Evolutionary conservation across 208 protist species (phyloP).

Genomic region (Phytomonas serpens): DNA sequence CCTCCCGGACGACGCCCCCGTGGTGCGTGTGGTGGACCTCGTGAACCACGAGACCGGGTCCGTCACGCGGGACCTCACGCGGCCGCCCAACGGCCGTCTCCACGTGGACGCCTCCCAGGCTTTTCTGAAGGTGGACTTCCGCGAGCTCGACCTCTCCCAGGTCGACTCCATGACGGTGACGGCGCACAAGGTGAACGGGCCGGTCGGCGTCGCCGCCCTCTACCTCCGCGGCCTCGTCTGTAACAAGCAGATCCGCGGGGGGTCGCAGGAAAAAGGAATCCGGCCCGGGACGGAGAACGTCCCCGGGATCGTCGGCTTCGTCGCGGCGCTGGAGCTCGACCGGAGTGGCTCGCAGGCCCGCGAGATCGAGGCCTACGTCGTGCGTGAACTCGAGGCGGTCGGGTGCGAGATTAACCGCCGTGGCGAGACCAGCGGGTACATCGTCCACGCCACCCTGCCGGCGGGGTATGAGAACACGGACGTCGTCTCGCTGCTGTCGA

Average conservation of each 20-base stretch:
- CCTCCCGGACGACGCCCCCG: slow-evolving; percentile 12
- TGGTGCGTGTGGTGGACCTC: slow-evolving; percentile 56
- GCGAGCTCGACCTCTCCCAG: slow-evolving; percentile 43
- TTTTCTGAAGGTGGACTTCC: slow-evolving; percentile 56
- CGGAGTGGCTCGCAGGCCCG: slow-evolving; percentile 46
- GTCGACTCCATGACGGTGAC: slow-evolving; percentile 73
- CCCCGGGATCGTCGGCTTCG: slow-evolving; percentile 68
- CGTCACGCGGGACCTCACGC: slow-evolving; percentile 33
- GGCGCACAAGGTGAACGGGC: slow-evolving; percentile 81
- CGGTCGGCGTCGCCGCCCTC: slow-evolving; percentile 61
- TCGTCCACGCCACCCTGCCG: slow-evolving; percentile 75
- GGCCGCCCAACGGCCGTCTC: slow-evolving; percentile 41
- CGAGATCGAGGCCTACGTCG: slow-evolving; percentile 49
- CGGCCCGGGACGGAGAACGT: slow-evolving; percentile 80
- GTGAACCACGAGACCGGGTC: slow-evolving; percentile 78
- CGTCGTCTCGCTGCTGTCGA: slow-evolving; percentile 60
- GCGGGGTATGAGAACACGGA: slow-evolving; percentile 61
- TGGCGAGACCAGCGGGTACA: slow-evolving; percentile 68
- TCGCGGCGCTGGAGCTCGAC: slow-evolving; percentile 47
- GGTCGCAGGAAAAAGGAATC: slow-evolving; percentile 60
- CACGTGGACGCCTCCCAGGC: slow-evolving; percentile 73
- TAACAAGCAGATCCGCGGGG: slow-evolving; percentile 43
- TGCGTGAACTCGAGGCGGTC: slow-evolving; percentile 42
- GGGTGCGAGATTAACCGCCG: slow-evolving; percentile 73
- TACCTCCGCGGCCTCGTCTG: slow-evolving; percentile 53